Evolutionary conservation across 768 basidiomycete species (phyloP).

Genomic region (Tulasnella sp.): DNA sequence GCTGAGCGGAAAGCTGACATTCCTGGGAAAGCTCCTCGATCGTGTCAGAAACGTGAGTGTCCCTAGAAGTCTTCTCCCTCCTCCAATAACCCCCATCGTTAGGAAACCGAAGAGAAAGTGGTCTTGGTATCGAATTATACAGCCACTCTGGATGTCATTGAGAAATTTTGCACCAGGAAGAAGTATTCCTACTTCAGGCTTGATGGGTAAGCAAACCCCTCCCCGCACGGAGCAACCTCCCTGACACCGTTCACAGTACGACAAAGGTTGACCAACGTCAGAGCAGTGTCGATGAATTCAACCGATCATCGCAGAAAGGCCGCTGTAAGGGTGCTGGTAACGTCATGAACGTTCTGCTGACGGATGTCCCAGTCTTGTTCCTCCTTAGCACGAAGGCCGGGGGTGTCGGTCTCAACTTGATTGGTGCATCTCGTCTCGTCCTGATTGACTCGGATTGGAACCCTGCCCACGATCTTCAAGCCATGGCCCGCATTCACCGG

Average conservation of each 20-base stretch:
- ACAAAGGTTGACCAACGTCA: constrained; percentile 57
- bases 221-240: neutral
- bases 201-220: constrained; percentile 60
- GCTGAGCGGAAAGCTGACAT: constrained; percentile 76
- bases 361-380: constrained; percentile 65
- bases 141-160: constrained; percentile 85
- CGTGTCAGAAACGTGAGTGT: constrained; percentile 52
- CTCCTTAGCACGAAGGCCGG: constrained; percentile 93
- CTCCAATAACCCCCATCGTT: neutral
- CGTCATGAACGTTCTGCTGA: neutral
- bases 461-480: constrained; percentile 87
- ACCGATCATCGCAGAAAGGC: constrained; percentile 63
- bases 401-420: constrained; percentile 89
- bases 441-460: constrained; percentile 83
- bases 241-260: neutral
- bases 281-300: constrained; percentile 85
- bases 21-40: constrained; percentile 60
- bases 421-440: constrained; percentile 86
- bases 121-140: constrained; percentile 97
- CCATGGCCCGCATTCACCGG: constrained; percentile 97
- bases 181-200: constrained; percentile 76
- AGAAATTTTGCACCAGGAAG: constrained; percentile 73
- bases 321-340: constrained; percentile 52
- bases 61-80: neutral
- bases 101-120: constrained; percentile 89